A percentile compares a stretch with the other conserved stretches of the same genome.
phyloP scores from a whole-genome alignment of 1,284 basidiomycete genomes.

The Moesziomyces aphidis region DNA sequence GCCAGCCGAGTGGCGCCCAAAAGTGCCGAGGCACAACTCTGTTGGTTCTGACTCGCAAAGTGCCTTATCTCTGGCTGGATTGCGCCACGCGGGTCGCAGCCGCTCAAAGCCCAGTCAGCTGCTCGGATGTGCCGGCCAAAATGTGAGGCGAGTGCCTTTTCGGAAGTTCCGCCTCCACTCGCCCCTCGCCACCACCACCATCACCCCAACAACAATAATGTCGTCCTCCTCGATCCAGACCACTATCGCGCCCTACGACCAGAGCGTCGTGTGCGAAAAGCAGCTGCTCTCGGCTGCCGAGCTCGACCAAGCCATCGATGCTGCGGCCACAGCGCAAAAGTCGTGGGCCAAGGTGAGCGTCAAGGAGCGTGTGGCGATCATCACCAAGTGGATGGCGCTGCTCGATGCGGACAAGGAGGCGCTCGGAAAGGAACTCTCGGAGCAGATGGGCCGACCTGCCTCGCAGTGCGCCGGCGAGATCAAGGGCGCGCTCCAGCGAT shows the following conservation, averaged over 20 bases:
- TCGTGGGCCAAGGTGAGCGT: conserved; percentile 79
- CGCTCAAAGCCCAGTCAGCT: too few species aligned
- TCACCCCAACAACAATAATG: conserved; percentile 21
- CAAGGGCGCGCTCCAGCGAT: conserved; percentile 81
- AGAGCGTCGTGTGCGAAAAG: conserved; percentile 69
- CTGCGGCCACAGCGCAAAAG: conserved; percentile 77
- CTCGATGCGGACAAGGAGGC: conserved; percentile 77
- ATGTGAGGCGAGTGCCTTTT: too few species aligned
- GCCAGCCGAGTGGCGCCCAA: too few species aligned
- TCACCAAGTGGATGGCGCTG: conserved; percentile 76
- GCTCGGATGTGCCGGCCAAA: too few species aligned
- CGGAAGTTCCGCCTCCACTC: too few species aligned
- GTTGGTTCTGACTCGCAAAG: neutral
- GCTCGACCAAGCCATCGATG: conserved; percentile 75
- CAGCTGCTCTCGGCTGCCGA: conserved; percentile 69
- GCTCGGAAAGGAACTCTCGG: conserved; percentile 79
- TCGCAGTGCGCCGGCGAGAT: conserved; percentile 82
- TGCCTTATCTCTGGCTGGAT: neutral
- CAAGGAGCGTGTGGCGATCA: conserved; percentile 78
- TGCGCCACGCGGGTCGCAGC: too few species aligned
- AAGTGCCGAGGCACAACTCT: conserved; percentile 24
- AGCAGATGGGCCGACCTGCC: conserved; percentile 87
- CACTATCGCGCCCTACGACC: conserved; percentile 71
- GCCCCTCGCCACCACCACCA: conserved; percentile 1
- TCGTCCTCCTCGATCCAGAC: conserved; percentile 67